These are phyloP conservation scores for Dothidotthia symphoricarpi DNA, from an alignment of 2,329 filamentous ascomycete genomes.

Conservation along the genomic window DNA sequence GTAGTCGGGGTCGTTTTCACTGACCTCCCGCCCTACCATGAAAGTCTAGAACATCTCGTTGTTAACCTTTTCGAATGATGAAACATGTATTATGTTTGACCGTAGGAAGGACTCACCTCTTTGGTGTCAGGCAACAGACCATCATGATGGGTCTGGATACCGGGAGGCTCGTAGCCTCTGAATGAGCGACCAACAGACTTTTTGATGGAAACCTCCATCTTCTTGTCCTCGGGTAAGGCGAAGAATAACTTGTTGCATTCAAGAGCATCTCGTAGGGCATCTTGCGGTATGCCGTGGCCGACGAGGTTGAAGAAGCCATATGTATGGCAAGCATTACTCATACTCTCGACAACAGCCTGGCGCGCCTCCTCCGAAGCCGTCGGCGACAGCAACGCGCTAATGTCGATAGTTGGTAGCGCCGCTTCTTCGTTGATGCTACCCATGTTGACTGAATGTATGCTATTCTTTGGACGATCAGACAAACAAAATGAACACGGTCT, in stretches of 20 bases:
- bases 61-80: no score
- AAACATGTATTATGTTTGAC: no score
- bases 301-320: conserved; percentile 18
- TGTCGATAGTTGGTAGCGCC: conserved; percentile 1
- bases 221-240: conserved; percentile 12
- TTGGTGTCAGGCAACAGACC: conserved; percentile 14
- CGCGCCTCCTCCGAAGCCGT: neutral
- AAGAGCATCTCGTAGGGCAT: conserved; percentile 3
- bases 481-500: no score
- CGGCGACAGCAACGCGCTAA: neutral
- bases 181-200: conserved; percentile 5
- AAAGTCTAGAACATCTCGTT: no score
- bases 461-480: no score
- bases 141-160: conserved; percentile 4
- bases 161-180: conserved; percentile 9
- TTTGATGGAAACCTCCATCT: conserved; percentile 10
- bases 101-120: no score
- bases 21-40: conserved; percentile 8
- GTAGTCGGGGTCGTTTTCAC: conserved; percentile 4
- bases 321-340: conserved; percentile 6
- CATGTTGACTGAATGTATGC: no score
- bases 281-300: conserved; percentile 13
- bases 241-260: conserved; percentile 8
- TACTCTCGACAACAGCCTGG: conserved; percentile 7
- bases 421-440: no score